Percentiles rank a stretch among this genome's conserved stretches.
Evolutionary conservation across 331 rosid genomes (phyloP).

Genomic region (Rosa hybrid): DNA sequence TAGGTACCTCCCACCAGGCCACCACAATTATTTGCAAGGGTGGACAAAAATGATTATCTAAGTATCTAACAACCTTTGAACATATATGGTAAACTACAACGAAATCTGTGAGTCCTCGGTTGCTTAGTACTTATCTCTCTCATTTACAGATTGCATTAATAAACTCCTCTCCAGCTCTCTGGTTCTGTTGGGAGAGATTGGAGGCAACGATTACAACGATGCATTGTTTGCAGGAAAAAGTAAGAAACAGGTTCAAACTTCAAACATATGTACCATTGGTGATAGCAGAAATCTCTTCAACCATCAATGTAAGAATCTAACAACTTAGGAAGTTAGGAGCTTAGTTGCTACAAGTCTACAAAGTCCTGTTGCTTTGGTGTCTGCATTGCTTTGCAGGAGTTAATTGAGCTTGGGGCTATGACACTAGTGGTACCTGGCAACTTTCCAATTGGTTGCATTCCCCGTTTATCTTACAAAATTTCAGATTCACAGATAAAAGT

Average conservation of each 20-base stretch:
- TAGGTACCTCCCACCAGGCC: background rate
- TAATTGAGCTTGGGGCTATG: constrained; percentile 49
- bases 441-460: constrained; percentile 52
- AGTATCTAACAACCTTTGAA: background rate
- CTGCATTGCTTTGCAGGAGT: constrained; percentile 31
- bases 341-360: background rate
- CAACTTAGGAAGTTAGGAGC: background rate
- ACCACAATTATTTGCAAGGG: background rate
- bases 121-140: background rate
- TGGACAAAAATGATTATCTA: background rate
- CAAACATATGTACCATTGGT: constrained; percentile 6
- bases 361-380: background rate
- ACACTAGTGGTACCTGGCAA: constrained; percentile 52
- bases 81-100: background rate
- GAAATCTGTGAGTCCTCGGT: background rate
- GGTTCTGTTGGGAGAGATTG: constrained; percentile 63
- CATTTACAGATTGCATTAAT: constrained; percentile 43
- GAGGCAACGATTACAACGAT: constrained; percentile 52
- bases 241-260: background rate
- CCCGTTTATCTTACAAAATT: constrained; percentile 27
- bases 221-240: constrained; percentile 24
- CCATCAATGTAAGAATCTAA: constrained; percentile 13
- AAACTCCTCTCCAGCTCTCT: constrained; percentile 35
- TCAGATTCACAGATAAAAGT: constrained; percentile 22
- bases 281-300: background rate